Conservation (phyloP, 2,329 filamentous ascomycete species). For the Colletotrichum sp. region DNA sequence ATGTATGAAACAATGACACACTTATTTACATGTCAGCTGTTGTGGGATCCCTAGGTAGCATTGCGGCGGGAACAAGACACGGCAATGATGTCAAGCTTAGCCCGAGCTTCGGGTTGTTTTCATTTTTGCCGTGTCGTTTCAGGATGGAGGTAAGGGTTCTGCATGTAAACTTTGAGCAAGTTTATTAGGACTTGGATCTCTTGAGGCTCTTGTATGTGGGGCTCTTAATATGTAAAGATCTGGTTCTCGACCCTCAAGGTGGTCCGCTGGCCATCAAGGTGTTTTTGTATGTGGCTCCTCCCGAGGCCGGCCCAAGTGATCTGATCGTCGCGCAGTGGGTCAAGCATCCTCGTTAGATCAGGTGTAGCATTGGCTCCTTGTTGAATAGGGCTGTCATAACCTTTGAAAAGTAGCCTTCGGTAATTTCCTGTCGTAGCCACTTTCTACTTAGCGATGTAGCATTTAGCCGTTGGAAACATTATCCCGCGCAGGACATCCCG, state of each 20-base stretch:
- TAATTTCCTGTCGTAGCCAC: neutral
- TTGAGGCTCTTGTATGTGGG: neutral
- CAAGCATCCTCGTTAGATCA: neutral
- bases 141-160: neutral
- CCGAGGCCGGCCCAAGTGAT: neutral
- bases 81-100: neutral
- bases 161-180: neutral
- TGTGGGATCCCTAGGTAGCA: neutral
- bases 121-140: neutral
- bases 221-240: neutral
- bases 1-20: neutral
- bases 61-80: neutral
- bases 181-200: neutral
- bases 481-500: neutral
- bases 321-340: neutral
- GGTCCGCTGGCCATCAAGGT: neutral
- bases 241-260: neutral
- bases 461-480: neutral
- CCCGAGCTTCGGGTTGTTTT: neutral
- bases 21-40: neutral
- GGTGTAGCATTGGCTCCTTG: neutral
- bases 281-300: neutral
- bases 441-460: neutral
- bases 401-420: neutral
- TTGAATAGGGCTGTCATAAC: neutral